These are phyloP conservation scores for Ligustrum vulgare DNA, from an alignment of 257 asterid species.

Conservation along the genomic window DNA sequence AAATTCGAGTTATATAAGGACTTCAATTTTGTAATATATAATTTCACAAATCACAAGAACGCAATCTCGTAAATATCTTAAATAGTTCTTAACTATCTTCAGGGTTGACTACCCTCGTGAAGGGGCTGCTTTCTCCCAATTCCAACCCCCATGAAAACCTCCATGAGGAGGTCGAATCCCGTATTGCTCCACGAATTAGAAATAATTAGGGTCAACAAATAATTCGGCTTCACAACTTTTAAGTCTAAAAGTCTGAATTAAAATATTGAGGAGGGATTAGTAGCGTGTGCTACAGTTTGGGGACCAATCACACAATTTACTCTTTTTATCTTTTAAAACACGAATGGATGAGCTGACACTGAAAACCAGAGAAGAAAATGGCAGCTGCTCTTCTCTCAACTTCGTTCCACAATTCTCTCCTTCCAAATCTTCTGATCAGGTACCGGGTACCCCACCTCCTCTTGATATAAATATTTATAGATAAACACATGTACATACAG, in stretches of 20 bases:
- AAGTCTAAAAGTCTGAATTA: not conserved
- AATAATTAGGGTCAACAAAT: too few relatives aligned
- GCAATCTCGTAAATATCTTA: too few relatives aligned
- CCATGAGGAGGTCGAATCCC: too few relatives aligned
- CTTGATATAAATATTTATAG: not conserved
- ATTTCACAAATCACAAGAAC: too few relatives aligned
- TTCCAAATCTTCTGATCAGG: slow-evolving; percentile 32
- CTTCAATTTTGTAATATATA: too few relatives aligned
- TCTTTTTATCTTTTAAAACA: slow-evolving; percentile 27
- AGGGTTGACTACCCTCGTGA: too few relatives aligned
- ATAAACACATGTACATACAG: not conserved
- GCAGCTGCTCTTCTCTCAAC: slow-evolving; percentile 49
- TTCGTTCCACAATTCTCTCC: slow-evolving; percentile 30
- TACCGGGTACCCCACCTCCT: slow-evolving; percentile 25
- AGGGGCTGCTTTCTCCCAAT: too few relatives aligned
- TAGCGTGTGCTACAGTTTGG: not conserved
- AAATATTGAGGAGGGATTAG: not conserved
- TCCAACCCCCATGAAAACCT: too few relatives aligned
- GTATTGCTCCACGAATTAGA: too few relatives aligned
- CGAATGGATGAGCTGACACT: slow-evolving; percentile 44
- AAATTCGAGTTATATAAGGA: too few relatives aligned
- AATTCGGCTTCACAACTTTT: too few relatives aligned
- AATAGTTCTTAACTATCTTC: too few relatives aligned
- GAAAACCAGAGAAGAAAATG: slow-evolving; percentile 28
- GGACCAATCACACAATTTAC: not conserved